Percentiles rank a stretch among this genome's conserved stretches.
Evolutionary conservation across 2,329 filamentous ascomycete genomes (phyloP).

Genomic region (Penicillium griseofulvum): DNA sequence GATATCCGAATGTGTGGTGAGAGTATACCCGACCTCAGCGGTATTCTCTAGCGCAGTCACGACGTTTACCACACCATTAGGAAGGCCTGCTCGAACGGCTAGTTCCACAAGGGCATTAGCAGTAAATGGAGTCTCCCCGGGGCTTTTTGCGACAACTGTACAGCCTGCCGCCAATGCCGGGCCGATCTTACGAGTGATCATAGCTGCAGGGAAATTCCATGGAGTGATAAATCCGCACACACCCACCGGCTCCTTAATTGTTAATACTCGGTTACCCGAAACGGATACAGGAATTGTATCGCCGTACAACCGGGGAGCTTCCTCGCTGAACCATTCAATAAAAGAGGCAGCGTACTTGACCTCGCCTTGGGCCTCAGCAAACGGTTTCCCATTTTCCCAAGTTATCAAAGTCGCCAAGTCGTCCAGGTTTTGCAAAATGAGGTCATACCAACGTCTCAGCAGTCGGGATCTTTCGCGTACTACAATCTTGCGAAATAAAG

Average conservation of each 20-base stretch:
- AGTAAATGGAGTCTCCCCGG: conserved; percentile 84
- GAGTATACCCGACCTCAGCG: conserved; percentile 51
- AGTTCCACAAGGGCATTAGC: conserved; percentile 80
- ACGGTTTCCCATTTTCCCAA: conserved; percentile 62
- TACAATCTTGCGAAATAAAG: neutral
- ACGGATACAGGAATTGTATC: conserved; percentile 57
- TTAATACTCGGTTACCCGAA: conserved; percentile 56
- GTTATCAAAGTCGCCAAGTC: conserved; percentile 47
- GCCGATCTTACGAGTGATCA: too few relatives aligned
- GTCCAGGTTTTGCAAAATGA: conserved; percentile 73
- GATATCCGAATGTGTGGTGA: conserved; percentile 38
- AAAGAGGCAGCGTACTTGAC: conserved; percentile 55
- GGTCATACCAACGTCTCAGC: conserved; percentile 76
- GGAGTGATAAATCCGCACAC: conserved; percentile 65
- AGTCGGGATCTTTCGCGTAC: conserved; percentile 37
- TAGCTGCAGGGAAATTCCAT: conserved; percentile 60
- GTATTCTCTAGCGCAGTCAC: conserved; percentile 8
- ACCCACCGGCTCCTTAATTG: conserved; percentile 62
- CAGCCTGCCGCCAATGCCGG: conserved; percentile 77
- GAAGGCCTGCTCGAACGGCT: conserved; percentile 41
- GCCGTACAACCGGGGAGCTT: conserved; percentile 55
- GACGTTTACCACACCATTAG: conserved; percentile 27
- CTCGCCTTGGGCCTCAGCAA: conserved; percentile 57
- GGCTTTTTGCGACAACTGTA: conserved; percentile 84
- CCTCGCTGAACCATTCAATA: conserved; percentile 60